Evolutionary conservation across 129 eudicot species (phyloP), one percentile per base, ranked within the genome.

Genomic region (Flaveria linearis): DNA sequence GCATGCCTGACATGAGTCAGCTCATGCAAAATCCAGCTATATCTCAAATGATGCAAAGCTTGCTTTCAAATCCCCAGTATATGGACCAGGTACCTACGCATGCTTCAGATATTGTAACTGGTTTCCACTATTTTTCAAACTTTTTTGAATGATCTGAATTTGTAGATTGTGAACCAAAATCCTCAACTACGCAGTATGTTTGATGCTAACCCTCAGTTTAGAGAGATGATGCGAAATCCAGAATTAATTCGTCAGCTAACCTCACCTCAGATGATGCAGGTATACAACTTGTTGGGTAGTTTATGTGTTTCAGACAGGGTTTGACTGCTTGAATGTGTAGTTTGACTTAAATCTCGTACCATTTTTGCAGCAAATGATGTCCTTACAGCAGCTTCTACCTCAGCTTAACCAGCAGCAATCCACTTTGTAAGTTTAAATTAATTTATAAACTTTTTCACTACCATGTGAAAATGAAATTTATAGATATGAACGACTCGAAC

Each of bases 181-280:
- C 99, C 99, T 74, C 95, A 86, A 72, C 87, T 89, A 62, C 95
- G 88, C 10, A 79, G 73, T 80, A 82, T 86, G 95, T 73, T 85
- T 28, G 95, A 89, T 39, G 41, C 78, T 65, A 89, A 89, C 81
- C 95, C 95, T 80, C 93, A 88, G 77, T 77, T 88, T 74, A 84
- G 93, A 80, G 93, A 88, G 62, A 86, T 88, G 93, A 81, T 88
- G 90, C 93, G 84, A 69, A 86, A 88, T 70, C 90, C 93, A 16
- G 95, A 89, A 26, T 30, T 89, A 61, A 84, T 94, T 77, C 93
- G 96, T 22, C 89, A 87, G 76, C 56, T 94, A 65, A 81, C 94
- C 15, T 87, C 96, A 7, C 97, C 99, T 69, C 96, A 94, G 80
- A 84, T 85, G 76, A 85, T 94, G 93, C 99, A 94, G 99, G 99